phyloP scores from a whole-genome alignment of 139 green algal genomes.

The Chlamydomonas applanata region DNA sequence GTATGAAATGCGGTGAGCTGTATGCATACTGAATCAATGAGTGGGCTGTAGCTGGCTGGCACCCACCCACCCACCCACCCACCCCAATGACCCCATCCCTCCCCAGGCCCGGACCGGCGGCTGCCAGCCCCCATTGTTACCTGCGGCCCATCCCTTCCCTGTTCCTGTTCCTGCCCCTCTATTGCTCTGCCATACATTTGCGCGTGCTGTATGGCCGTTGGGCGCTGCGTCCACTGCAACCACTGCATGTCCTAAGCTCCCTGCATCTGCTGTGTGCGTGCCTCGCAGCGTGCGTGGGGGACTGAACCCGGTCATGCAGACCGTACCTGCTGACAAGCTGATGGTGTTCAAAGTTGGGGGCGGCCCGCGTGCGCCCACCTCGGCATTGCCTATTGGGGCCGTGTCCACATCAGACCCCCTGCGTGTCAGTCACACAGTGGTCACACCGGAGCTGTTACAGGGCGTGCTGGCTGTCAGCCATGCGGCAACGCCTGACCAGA shows the following conservation, averaged over 20 bases:
- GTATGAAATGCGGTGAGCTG: conserved; percentile 34
- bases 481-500: conserved; percentile 54
- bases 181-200: too few relatives aligned
- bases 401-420: conserved; percentile 59
- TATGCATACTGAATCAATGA: neutral
- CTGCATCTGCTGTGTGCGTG: too few relatives aligned
- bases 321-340: conserved; percentile 56
- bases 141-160: too few relatives aligned
- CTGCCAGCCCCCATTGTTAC: too few relatives aligned
- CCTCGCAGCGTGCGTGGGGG: neutral
- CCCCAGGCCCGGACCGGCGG: neutral
- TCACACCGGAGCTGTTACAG: conserved; percentile 63
- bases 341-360: conserved; percentile 72
- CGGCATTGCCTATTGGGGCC: conserved; percentile 77
- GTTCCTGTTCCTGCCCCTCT: too few relatives aligned
- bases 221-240: too few relatives aligned
- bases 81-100: too few relatives aligned
- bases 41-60: too few relatives aligned
- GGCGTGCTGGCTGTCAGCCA: conserved; percentile 86
- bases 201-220: too few relatives aligned
- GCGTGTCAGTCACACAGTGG: conserved; percentile 42
- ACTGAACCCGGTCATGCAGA: conserved; percentile 53
- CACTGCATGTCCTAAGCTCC: too few relatives aligned
- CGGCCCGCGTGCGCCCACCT: conserved; percentile 69
- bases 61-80: too few relatives aligned